phyloP scores from a whole-genome alignment of 768 basidiomycete genomes.

The Mycena latifolia region DNA sequence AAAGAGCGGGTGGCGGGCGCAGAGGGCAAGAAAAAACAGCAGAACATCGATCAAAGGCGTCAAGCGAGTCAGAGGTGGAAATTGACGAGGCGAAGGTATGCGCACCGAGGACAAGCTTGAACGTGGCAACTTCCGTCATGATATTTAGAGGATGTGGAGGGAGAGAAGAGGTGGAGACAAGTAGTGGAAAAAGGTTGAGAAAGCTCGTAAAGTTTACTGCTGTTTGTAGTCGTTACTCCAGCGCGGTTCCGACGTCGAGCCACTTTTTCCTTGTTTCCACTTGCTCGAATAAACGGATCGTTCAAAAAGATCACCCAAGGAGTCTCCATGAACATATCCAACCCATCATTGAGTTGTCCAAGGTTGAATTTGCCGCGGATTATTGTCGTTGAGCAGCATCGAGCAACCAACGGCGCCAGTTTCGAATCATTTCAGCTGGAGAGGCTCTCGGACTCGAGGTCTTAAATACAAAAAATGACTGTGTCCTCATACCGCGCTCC shows the following conservation, averaged over 20 bases:
- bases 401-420: too few relatives aligned
- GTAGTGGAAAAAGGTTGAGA: conserved; percentile 33
- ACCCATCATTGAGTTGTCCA: neutral
- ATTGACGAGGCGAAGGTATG: conserved; percentile 33
- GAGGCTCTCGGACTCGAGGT: too few relatives aligned
- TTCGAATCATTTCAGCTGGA: too few relatives aligned
- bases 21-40: conserved; percentile 33
- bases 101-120: conserved; percentile 99
- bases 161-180: conserved; percentile 26
- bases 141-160: conserved; percentile 32
- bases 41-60: conserved; percentile 68
- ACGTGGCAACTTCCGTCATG: conserved; percentile 83
- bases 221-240: neutral
- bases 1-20: conserved; percentile 35
- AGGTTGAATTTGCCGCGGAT: too few relatives aligned
- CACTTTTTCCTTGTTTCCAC: neutral
- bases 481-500: neutral
- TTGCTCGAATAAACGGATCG: neutral
- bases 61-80: conserved; percentile 44
- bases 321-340: neutral
- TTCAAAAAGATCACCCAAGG: neutral
- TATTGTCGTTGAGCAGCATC: too few relatives aligned
- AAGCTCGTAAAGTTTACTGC: neutral
- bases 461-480: neutral
- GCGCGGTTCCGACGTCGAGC: neutral